phyloP scores from a whole-genome alignment of 805 yeast species.

The Wickerhamiella bombiphila region DNA sequence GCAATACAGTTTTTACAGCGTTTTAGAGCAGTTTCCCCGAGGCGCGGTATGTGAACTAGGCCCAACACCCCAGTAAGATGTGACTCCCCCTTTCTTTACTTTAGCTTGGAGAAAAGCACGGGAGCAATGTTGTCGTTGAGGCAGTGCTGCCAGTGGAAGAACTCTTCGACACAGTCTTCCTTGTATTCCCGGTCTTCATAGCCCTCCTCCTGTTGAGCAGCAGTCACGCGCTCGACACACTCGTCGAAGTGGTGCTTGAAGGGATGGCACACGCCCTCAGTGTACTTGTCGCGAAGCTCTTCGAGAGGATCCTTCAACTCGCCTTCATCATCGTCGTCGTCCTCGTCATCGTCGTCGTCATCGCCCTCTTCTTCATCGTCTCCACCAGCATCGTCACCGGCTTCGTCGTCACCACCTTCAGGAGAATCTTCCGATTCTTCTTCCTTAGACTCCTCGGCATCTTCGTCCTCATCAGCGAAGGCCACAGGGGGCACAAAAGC shows the following conservation, averaged over 20 bases:
- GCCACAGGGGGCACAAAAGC: conserved; percentile 66
- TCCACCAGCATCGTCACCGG: conserved; percentile 18
- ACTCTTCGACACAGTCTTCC: conserved; percentile 97
- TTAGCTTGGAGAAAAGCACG: conserved; percentile 71
- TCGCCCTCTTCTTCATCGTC: conserved; percentile 30
- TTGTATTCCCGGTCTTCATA: conserved; percentile 69
- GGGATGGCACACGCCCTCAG: conserved; percentile 52
- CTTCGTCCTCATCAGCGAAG: conserved; percentile 44
- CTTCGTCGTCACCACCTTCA: conserved; percentile 9
- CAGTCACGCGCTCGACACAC: conserved; percentile 89
- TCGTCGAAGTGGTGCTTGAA: conserved; percentile 81
- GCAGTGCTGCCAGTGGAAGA: conserved; percentile 92
- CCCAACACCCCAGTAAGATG: background rate
- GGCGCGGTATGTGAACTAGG: no score
- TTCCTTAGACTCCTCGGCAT: conserved; percentile 27
- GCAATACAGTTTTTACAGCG: no score
- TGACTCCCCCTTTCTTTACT: conserved; percentile 27
- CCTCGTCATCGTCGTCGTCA: conserved; percentile 42
- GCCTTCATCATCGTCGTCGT: conserved; percentile 55
- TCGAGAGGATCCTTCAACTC: conserved; percentile 55
- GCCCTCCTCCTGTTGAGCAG: conserved; percentile 69
- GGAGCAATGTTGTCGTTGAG: conserved; percentile 85
- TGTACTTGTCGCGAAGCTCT: conserved; percentile 32
- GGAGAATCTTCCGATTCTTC: conserved; percentile 22
- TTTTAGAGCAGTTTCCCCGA: no score